Evolutionary conservation across 2,329 filamentous ascomycete genomes (phyloP).

Genomic region (Dactylellina leptospora): DNA sequence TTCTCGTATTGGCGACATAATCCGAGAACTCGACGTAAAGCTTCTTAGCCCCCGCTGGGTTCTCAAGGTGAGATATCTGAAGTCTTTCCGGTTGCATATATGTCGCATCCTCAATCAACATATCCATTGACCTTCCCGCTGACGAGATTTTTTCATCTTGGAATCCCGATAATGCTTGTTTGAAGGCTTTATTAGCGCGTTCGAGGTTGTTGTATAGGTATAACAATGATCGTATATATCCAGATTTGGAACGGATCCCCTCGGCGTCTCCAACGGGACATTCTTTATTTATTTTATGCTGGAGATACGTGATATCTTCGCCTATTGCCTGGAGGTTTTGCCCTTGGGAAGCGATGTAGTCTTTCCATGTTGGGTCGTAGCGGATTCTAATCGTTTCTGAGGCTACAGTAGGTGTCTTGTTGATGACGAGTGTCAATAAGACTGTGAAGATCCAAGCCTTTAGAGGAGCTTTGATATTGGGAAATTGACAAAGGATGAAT

Average conservation of each 20-base stretch:
- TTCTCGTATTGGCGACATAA: background rate
- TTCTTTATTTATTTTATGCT: background rate
- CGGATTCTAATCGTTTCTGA: background rate
- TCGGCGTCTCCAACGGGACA: background rate
- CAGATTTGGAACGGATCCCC: background rate
- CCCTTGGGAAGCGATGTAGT: background rate
- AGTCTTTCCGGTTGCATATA: too few relatives aligned
- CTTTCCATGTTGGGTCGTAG: background rate
- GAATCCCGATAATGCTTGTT: background rate
- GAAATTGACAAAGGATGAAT: too few relatives aligned
- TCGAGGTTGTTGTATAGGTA: background rate
- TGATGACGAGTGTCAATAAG: background rate
- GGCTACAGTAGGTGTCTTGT: background rate
- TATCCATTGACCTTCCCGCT: too few relatives aligned
- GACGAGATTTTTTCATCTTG: background rate
- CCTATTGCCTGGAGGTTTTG: background rate
- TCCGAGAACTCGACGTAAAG: background rate
- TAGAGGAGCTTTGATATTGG: too few relatives aligned
- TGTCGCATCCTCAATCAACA: too few relatives aligned
- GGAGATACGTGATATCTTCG: background rate
- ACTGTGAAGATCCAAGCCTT: background rate
- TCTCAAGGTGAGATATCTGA: background rate
- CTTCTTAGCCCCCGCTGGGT: background rate
- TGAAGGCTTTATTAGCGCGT: background rate
- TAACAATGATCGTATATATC: slow-evolving; percentile 1